phyloP scores from a whole-genome alignment of 768 basidiomycete genomes.

The Chiua virens region DNA sequence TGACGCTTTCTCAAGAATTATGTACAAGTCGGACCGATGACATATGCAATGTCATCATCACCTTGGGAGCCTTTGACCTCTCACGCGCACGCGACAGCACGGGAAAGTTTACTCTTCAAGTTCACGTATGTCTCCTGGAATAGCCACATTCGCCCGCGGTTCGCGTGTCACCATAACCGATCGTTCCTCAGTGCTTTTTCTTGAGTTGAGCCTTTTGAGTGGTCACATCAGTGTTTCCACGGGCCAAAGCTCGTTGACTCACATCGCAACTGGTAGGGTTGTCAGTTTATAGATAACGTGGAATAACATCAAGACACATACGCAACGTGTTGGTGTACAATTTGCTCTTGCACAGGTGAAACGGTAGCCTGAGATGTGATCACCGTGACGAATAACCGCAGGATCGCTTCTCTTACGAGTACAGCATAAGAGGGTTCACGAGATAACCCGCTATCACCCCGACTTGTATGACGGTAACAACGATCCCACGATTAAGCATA shows the following conservation, averaged over 20 bases:
- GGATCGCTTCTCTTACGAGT: conserved; percentile 5
- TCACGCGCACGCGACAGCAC: background rate
- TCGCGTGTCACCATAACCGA: background rate
- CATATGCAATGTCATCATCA: too few species aligned
- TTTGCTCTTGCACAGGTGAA: conserved; percentile 11
- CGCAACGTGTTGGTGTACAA: conserved; percentile 4
- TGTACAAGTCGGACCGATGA: too few species aligned
- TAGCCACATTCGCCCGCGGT: background rate
- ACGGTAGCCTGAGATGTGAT: conserved; percentile 2
- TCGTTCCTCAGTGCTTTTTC: background rate
- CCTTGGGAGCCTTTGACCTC: too few species aligned
- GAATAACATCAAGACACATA: background rate
- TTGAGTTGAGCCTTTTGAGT: conserved; percentile 5
- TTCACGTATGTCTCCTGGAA: background rate
- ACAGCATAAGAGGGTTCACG: background rate
- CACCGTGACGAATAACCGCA: background rate
- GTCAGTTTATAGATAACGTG: conserved; percentile 1
- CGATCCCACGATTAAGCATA: conserved; percentile 13
- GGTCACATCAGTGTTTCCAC: background rate
- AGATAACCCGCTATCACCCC: background rate
- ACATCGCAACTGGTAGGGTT: conserved; percentile 8
- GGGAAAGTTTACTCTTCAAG: background rate
- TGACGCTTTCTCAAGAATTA: too few species aligned
- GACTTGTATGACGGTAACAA: conserved; percentile 13
- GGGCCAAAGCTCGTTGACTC: background rate